phyloP scores from a whole-genome alignment of 1,284 basidiomycete genomes.

The Porogramme epimiltina region DNA sequence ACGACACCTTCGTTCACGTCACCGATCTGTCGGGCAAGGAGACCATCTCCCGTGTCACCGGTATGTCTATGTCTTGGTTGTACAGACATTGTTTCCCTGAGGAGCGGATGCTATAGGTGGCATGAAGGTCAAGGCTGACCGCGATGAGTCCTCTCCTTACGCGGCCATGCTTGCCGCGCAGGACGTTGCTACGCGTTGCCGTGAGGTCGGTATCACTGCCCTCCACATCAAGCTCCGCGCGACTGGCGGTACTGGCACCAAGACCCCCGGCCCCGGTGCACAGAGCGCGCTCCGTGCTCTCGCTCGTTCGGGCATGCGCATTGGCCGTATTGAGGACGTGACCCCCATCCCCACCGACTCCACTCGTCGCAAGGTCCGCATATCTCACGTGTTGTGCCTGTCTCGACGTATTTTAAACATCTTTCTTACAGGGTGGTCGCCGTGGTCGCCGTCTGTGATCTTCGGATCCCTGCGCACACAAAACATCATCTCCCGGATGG shows the following conservation, averaged over 20 bases:
- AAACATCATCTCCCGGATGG: conserved; percentile 28
- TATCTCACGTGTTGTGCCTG: not conserved
- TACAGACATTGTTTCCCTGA: not conserved
- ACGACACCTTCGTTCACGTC: conserved; percentile 99
- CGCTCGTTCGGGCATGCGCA: conserved; percentile 98
- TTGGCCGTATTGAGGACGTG: conserved; percentile 97
- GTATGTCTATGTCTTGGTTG: conserved; percentile 44
- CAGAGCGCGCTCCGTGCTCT: conserved; percentile 98
- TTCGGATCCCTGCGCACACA: conserved; percentile 14
- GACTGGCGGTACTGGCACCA: conserved; percentile 98
- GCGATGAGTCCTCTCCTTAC: conserved; percentile 99
- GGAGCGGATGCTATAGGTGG: conserved; percentile 58
- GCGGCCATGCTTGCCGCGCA: conserved; percentile 99
- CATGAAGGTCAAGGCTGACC: conserved; percentile 99
- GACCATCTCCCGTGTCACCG: conserved; percentile 98
- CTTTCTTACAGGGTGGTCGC: conserved; percentile 85
- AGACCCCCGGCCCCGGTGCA: conserved; percentile 98
- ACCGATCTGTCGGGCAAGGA: conserved; percentile 99
- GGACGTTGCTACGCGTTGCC: conserved; percentile 95
- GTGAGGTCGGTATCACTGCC: conserved; percentile 98
- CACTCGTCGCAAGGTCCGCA: conserved; percentile 88
- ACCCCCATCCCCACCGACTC: conserved; percentile 98
- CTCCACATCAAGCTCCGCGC: conserved; percentile 98
- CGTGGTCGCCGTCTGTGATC: conserved; percentile 96
- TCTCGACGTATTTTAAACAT: conserved; percentile 9